Evolutionary conservation across 805 yeast species (phyloP).

Genomic region (Schizosaccharomyces osmophilus): DNA sequence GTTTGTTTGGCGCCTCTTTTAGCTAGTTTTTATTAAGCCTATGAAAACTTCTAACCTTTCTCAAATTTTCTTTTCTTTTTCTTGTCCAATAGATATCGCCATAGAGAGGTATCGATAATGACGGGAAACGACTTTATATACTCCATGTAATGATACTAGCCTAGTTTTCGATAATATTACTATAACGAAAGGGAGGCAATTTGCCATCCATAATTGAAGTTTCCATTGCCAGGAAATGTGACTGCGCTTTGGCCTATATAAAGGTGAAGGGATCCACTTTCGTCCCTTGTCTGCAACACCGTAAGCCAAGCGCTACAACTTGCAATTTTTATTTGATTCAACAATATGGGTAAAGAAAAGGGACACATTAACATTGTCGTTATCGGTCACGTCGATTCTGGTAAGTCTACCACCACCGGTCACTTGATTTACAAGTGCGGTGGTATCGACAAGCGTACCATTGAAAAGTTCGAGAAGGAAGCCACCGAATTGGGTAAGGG

Average conservation of each 20-base stretch:
- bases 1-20: no score
- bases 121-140: no score
- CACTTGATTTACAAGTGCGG: conserved; percentile 98
- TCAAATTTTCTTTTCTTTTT: no score
- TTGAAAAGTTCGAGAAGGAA: conserved; percentile 94
- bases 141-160: no score
- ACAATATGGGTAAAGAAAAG: conserved; percentile 15
- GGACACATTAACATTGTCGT: conserved; percentile 98
- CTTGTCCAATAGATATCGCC: no score
- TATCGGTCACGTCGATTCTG: conserved; percentile 99
- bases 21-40: no score
- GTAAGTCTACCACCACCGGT: conserved; percentile 97
- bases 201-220: background rate
- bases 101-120: no score
- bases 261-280: background rate
- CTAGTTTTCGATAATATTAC: no score
- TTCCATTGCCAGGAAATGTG: background rate
- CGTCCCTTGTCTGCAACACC: background rate
- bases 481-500: conserved; percentile 82
- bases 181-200: no score
- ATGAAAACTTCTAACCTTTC: no score
- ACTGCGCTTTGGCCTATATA: background rate
- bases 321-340: background rate
- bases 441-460: conserved; percentile 91
- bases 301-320: conserved; percentile 1